Evolutionary conservation across 2,329 filamentous ascomycete species (phyloP), one percentile per base, ranked within the genome.

Genomic region (Epichloe glyceriae): DNA sequence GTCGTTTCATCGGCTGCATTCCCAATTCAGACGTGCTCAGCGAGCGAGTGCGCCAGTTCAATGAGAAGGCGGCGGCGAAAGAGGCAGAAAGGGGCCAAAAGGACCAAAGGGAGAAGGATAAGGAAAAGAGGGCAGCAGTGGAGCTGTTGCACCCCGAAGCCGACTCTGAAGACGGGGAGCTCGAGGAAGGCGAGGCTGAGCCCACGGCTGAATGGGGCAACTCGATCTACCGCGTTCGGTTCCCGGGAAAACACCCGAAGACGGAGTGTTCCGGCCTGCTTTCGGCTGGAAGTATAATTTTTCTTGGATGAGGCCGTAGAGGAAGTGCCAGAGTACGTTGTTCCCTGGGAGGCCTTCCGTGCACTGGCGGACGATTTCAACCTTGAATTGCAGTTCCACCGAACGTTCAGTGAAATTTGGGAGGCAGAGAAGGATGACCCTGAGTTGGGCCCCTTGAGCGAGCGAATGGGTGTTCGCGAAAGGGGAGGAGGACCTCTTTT

Each of bases 261-360:
- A 96, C 64, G 93, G 93, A 49, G 76, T 93, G 34, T 98, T 98
- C 71, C 83, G 93, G 5, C 93, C 93, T 5, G 88, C 93, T 0
- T 97, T 89, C 64, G 93, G 91, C 47, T 97, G 93, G 90, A 95
- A 93, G 67, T 98, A 98, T 71, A 95, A 82, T 98, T 95, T 73
- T 95, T 89, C 67, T 81, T 98, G 51, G 84, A 93, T 61, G 93
- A 98, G 69, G 93, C 93, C 0, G 93, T 98, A 19, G 91, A 97
- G 65, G 87, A 90, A 63, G 88, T 95, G 7, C 91, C 93, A 2
- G 93, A 98, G 70, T 98, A 95, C 64, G 91, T 98, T 1, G 93
- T 98, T 1, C 93, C 93, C 0, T 98, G 93, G 91, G 90, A 95
- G 65, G 90, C 89, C 1, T 97, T 98, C 72, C 87, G 93, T 69